Conservation (phyloP, 805 yeast species). For the Suhomyces sp. region DNA sequence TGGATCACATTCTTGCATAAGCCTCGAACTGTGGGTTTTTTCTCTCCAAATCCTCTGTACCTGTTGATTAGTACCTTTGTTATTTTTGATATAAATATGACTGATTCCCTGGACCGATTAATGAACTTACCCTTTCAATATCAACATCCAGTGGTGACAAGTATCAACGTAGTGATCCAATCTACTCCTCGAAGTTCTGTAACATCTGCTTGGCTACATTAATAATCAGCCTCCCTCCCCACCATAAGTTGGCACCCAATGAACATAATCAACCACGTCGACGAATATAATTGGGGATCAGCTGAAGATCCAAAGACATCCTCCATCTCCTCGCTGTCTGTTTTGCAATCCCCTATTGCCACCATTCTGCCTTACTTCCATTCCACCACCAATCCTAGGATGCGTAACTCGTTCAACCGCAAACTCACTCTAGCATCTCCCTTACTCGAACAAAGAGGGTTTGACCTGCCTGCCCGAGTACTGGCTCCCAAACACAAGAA, state of each 20-base stretch:
- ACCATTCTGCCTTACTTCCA: too few species aligned
- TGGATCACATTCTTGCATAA: too few species aligned
- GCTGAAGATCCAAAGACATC: not conserved
- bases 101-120: not conserved
- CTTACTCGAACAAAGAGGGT: slow-evolving; percentile 15
- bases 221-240: not conserved
- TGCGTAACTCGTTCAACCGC: slow-evolving; percentile 10
- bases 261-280: slow-evolving; percentile 2
- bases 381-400: slow-evolving; percentile 1
- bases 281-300: not conserved
- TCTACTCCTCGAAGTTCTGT: too few species aligned
- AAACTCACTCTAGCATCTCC: slow-evolving; percentile 24
- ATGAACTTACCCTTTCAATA: not conserved
- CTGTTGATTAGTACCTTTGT: slow-evolving; percentile 1
- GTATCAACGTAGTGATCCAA: too few species aligned
- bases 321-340: not conserved
- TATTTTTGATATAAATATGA: not conserved
- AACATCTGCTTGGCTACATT: not conserved
- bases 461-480: slow-evolving; percentile 5
- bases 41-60: too few species aligned
- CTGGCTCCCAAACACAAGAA: not conserved
- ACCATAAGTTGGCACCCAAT: not conserved
- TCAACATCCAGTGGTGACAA: not conserved
- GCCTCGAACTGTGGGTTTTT: too few species aligned
- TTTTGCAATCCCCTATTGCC: slow-evolving; percentile 5